Evolutionary conservation across 2,329 filamentous ascomycete genomes (phyloP).

Genomic region (Blastomyces silverae): DNA sequence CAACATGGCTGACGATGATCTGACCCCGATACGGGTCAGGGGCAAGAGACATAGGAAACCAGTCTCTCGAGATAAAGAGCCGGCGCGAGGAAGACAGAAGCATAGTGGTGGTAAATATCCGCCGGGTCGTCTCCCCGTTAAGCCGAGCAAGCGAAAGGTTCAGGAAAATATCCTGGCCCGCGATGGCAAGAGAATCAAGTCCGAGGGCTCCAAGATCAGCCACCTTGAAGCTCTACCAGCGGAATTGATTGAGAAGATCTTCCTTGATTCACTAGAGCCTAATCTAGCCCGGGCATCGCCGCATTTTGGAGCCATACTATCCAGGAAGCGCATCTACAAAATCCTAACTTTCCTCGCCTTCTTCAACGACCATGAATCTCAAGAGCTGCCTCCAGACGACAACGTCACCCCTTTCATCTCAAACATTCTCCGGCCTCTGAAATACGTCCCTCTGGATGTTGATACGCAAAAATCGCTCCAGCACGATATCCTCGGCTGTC

Average conservation of each 20-base stretch:
- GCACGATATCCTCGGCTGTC: slow-evolving; percentile 30
- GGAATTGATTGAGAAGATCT: slow-evolving; percentile 50
- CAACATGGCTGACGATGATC: slow-evolving; percentile 5
- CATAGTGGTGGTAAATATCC: neutral
- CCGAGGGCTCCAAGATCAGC: slow-evolving; percentile 22
- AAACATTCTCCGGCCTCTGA: slow-evolving; percentile 32
- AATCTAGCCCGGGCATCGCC: slow-evolving; percentile 41
- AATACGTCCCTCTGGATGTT: slow-evolving; percentile 28
- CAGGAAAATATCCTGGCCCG: neutral
- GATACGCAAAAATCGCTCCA: slow-evolving; percentile 24
- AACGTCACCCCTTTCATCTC: slow-evolving; percentile 21
- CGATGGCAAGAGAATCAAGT: neutral
- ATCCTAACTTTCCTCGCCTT: slow-evolving; percentile 38
- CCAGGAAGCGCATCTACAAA: slow-evolving; percentile 38
- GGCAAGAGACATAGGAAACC: slow-evolving; percentile 15
- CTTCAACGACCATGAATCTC: slow-evolving; percentile 6
- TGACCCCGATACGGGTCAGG: slow-evolving; percentile 32
- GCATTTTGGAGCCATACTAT: slow-evolving; percentile 36
- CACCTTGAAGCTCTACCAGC: slow-evolving; percentile 43
- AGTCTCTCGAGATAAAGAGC: slow-evolving; percentile 17
- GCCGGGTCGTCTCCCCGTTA: neutral
- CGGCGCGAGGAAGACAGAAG: neutral
- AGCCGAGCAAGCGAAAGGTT: neutral
- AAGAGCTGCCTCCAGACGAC: neutral
- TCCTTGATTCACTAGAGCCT: slow-evolving; percentile 43